Percentiles rank a stretch among this genome's conserved stretches.
phyloP scores from a whole-genome alignment of 176 grass and related monocot species.

The Phyllostachys edulis region DNA sequence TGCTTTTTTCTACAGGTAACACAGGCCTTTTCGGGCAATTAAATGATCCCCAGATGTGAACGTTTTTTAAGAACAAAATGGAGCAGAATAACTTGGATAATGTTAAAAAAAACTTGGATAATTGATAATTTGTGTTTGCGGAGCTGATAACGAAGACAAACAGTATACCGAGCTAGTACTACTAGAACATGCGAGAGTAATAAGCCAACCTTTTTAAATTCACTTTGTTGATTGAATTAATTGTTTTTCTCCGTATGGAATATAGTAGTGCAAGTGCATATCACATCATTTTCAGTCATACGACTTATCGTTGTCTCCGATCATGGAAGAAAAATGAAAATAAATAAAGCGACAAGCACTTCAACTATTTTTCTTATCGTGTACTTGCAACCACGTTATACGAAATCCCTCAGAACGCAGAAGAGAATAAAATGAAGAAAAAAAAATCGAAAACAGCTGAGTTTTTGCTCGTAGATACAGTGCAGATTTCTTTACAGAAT shows the following conservation, averaged over 20 bases:
- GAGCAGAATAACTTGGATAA: neutral
- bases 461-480: neutral
- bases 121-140: too few relatives aligned
- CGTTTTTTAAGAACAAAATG: neutral
- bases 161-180: too few relatives aligned
- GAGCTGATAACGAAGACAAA: too few relatives aligned
- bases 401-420: neutral
- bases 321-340: neutral
- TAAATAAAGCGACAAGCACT: neutral
- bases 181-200: too few relatives aligned
- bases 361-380: neutral
- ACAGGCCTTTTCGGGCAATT: neutral
- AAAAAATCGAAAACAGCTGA: neutral
- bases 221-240: neutral
- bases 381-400: neutral
- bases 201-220: neutral
- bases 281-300: conserved; percentile 31
- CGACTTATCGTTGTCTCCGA: neutral
- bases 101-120: neutral
- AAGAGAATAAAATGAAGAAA: neutral
- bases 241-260: neutral
- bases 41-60: neutral
- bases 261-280: neutral
- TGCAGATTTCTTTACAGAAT: neutral
- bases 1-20: conserved; percentile 27